Conservation (phyloP, 306 rosid genomes). For the Astragalus membranaceus region DNA sequence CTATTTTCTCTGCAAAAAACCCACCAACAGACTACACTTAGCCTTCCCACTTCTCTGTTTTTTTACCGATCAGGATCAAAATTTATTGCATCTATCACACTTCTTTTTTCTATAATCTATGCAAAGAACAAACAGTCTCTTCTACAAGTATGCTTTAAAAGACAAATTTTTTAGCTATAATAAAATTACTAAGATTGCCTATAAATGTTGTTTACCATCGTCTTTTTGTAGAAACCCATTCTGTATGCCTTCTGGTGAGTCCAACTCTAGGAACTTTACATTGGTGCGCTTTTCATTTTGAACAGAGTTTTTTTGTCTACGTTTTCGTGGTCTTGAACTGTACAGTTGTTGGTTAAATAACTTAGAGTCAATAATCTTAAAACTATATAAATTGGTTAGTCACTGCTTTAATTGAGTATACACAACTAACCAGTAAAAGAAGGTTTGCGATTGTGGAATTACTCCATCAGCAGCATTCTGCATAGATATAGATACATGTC, state of each 20-base stretch:
- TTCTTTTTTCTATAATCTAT: neutral
- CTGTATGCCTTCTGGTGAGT: conserved; percentile 55
- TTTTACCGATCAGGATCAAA: neutral
- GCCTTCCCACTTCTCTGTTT: neutral
- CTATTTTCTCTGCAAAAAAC: neutral
- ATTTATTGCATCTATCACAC: neutral
- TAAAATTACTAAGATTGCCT: neutral
- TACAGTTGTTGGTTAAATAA: conserved; percentile 26
- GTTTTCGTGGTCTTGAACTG: conserved; percentile 69
- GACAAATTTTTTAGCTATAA: neutral
- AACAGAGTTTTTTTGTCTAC: conserved; percentile 30
- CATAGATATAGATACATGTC: conserved; percentile 22
- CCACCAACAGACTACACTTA: neutral
- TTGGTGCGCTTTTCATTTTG: conserved; percentile 43
- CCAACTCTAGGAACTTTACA: conserved; percentile 80
- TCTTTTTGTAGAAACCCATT: conserved; percentile 44
- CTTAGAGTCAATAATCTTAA: conserved; percentile 16
- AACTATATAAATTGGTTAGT: conserved; percentile 19
- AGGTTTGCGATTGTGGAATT: conserved; percentile 64
- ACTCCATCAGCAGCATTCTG: conserved; percentile 74
- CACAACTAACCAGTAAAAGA: conserved; percentile 83
- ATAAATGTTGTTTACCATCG: conserved; percentile 38
- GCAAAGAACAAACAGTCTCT: neutral
- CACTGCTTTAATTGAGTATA: conserved; percentile 36
- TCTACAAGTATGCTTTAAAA: neutral